Conservation (phyloP, 1,284 basidiomycete genomes). For the Puccinia hordei region DNA sequence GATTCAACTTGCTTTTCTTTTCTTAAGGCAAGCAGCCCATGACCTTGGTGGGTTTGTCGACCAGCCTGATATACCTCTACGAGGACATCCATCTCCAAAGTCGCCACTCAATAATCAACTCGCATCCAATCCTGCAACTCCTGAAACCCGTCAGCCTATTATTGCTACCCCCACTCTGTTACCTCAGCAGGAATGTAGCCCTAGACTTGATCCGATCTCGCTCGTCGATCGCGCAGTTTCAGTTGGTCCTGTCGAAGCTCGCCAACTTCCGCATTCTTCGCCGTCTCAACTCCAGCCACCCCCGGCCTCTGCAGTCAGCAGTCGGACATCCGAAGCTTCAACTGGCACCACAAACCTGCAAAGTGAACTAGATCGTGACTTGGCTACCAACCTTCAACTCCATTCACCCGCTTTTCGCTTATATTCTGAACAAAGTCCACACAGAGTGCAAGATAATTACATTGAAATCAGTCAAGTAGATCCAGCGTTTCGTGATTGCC, state of each 20-base stretch:
- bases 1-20: neutral
- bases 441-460: neutral
- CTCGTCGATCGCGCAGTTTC: slow-evolving; percentile 44
- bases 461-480: neutral
- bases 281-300: slow-evolving; percentile 19
- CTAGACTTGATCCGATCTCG: slow-evolving; percentile 34
- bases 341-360: slow-evolving; percentile 36
- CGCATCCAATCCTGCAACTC: neutral
- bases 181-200: slow-evolving; percentile 20
- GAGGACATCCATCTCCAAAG: slow-evolving; percentile 29
- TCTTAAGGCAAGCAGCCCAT: slow-evolving; percentile 47
- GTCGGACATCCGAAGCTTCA: slow-evolving; percentile 24
- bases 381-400: neutral
- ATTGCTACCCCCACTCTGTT: neutral
- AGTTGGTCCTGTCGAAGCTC: slow-evolving; percentile 8
- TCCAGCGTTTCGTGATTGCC: neutral
- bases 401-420: slow-evolving; percentile 17
- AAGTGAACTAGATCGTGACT: slow-evolving; percentile 49
- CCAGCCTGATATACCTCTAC: slow-evolving; percentile 48
- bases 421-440: slow-evolving; percentile 1
- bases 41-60: slow-evolving; percentile 50
- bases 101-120: slow-evolving; percentile 4
- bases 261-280: neutral
- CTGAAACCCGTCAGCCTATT: neutral
- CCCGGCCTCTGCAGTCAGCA: slow-evolving; percentile 14